These are phyloP conservation scores for Lepidium sativum DNA, from an alignment of 345 rosid genomes.

Conservation along the genomic window DNA sequence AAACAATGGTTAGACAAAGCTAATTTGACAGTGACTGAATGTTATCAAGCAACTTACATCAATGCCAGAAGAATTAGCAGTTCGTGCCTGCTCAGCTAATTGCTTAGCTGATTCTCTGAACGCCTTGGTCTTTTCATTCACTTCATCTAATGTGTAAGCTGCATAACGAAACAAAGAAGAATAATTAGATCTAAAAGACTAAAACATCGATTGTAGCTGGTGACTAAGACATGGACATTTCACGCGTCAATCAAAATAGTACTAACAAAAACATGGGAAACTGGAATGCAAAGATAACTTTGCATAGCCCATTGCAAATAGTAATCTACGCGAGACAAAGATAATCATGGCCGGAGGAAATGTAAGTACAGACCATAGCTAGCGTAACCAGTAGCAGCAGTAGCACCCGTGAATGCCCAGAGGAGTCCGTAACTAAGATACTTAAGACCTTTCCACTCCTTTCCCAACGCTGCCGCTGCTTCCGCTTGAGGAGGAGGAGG, in stretches of 20 bases:
- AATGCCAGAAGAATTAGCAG: conserved; percentile 36
- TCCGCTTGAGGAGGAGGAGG: conserved; percentile 27
- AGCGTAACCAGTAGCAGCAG: conserved; percentile 49
- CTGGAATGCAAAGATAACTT: not conserved
- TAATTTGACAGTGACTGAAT: not conserved
- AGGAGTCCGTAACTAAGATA: conserved; percentile 50
- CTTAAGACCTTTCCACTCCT: conserved; percentile 37
- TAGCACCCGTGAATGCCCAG: conserved; percentile 51
- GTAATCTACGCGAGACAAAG: not conserved
- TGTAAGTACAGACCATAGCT: conserved; percentile 44
- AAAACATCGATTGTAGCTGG: not conserved
- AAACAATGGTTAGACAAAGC: not conserved
- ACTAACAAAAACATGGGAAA: not conserved
- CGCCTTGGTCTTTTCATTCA: conserved; percentile 57
- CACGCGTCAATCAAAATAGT: not conserved
- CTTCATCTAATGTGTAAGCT: conserved; percentile 68
- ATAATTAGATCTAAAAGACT: not conserved
- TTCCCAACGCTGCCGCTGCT: conserved; percentile 19
- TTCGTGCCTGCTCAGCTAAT: conserved; percentile 25
- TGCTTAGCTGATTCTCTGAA: conserved; percentile 51
- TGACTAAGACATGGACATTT: not conserved
- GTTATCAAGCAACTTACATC: conserved; percentile 40
- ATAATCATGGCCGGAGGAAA: not conserved
- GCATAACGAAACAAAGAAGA: conserved; percentile 19
- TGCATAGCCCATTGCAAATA: not conserved